A percentile compares a stretch with the other conserved stretches of the same genome.
These are phyloP conservation scores for Lactarius sp. DNA, from an alignment of 768 basidiomycete species.

Conservation along the genomic window DNA sequence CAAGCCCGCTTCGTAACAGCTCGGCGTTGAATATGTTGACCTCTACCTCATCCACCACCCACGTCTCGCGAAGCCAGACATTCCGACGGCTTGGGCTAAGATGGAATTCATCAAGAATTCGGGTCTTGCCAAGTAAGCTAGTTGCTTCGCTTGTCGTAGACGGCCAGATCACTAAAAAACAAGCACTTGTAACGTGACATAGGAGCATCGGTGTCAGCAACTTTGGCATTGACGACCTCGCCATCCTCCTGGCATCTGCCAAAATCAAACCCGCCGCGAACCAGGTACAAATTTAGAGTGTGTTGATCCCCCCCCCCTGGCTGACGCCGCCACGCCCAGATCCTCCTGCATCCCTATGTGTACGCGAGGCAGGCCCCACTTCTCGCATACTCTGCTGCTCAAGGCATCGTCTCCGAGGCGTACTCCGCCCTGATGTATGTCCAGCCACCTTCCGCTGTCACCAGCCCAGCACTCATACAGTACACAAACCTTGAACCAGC, in stretches of 20 bases:
- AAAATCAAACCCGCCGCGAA: slow-evolving; percentile 63
- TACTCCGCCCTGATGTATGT: slow-evolving; percentile 63
- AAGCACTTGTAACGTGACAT: not conserved
- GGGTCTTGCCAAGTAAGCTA: slow-evolving; percentile 52
- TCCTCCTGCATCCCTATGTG: slow-evolving; percentile 68
- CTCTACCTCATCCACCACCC: slow-evolving; percentile 67
- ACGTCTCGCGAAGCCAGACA: slow-evolving; percentile 48
- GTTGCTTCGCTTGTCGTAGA: not conserved
- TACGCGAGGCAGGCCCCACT: slow-evolving; percentile 47
- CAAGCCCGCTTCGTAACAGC: slow-evolving; percentile 34
- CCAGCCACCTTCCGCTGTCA: not conserved
- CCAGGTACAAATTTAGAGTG: slow-evolving; percentile 42
- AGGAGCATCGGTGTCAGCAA: slow-evolving; percentile 75
- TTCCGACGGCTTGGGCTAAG: slow-evolving; percentile 56
- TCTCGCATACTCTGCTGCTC: slow-evolving; percentile 50
- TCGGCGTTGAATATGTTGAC: slow-evolving; percentile 62
- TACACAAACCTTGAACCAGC: slow-evolving; percentile 32
- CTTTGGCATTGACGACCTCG: slow-evolving; percentile 52
- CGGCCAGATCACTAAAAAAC: not conserved
- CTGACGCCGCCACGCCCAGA: slow-evolving; percentile 36
- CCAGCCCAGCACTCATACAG: not conserved
- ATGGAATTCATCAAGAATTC: slow-evolving; percentile 54
- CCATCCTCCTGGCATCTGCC: slow-evolving; percentile 50
- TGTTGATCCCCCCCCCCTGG: not conserved
- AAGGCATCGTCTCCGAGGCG: slow-evolving; percentile 65